Conservation (phyloP, 805 yeast species). For the Candida rishiriensis region DNA sequence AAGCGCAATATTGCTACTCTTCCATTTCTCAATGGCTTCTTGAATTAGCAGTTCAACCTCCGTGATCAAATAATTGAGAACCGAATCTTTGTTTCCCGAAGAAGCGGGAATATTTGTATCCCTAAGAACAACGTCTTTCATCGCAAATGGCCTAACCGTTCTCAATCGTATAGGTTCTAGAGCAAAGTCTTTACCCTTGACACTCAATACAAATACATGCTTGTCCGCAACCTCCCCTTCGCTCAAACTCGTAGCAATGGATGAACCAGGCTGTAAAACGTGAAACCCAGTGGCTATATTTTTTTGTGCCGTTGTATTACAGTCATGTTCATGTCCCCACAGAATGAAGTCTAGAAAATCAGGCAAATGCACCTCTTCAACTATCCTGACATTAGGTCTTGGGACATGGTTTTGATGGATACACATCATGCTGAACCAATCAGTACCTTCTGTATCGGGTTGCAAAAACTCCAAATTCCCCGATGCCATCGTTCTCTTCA, state of each 20-base stretch:
- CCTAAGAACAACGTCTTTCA: constrained; percentile 58
- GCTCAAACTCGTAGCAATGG: constrained; percentile 84
- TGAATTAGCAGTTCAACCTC: constrained; percentile 66
- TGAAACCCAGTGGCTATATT: constrained; percentile 63
- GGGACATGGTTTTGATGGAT: constrained; percentile 90
- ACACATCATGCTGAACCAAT: constrained; percentile 81
- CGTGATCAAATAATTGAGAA: constrained; percentile 52
- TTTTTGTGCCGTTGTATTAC: constrained; percentile 63
- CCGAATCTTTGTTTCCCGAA: constrained; percentile 53
- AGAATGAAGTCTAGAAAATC: constrained; percentile 73
- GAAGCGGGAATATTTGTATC: constrained; percentile 57
- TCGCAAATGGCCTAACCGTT: constrained; percentile 77
- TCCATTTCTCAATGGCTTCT: constrained; percentile 51
- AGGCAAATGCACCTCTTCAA: constrained; percentile 85
- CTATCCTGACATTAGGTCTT: constrained; percentile 72
- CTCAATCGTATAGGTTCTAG: constrained; percentile 59
- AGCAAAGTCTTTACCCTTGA: constrained; percentile 52
- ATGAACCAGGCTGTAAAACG: constrained; percentile 89
- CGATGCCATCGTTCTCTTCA: constrained; percentile 75
- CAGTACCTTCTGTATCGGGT: constrained; percentile 51
- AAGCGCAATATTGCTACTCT: constrained; percentile 22
- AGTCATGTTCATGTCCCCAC: constrained; percentile 99
- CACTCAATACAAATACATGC: constrained; percentile 64
- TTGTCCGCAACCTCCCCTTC: constrained; percentile 81
- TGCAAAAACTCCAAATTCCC: constrained; percentile 74